These are phyloP conservation scores for Sporisorium scitamineum DNA, from an alignment of 1,284 basidiomycete genomes.

Conservation along the genomic window DNA sequence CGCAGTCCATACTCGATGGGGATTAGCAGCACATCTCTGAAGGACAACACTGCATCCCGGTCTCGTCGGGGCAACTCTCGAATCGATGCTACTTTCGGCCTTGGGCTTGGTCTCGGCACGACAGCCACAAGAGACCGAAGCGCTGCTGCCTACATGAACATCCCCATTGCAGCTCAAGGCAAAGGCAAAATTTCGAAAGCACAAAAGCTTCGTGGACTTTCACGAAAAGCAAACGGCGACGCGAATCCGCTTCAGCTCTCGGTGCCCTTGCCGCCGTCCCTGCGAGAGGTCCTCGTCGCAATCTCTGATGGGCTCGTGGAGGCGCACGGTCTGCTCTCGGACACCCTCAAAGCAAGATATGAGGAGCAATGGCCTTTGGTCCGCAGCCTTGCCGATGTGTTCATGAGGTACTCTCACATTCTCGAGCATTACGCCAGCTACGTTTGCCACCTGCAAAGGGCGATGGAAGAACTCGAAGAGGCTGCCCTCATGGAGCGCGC, in stretches of 20 bases:
- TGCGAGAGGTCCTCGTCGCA: slow-evolving; percentile 53
- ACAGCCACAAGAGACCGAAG: slow-evolving; percentile 36
- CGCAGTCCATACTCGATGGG: slow-evolving; percentile 35
- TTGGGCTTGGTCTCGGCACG: slow-evolving; percentile 50
- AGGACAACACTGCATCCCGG: background rate
- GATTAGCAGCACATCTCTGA: background rate
- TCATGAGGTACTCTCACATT: slow-evolving; percentile 56
- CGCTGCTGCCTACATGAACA: slow-evolving; percentile 25
- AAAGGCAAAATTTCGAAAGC: slow-evolving; percentile 41
- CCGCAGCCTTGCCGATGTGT: slow-evolving; percentile 61
- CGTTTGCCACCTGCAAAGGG: slow-evolving; percentile 58
- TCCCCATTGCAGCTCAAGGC: background rate
- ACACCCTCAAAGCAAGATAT: slow-evolving; percentile 59
- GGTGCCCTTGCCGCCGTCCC: slow-evolving; percentile 54
- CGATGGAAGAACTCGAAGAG: slow-evolving; percentile 61
- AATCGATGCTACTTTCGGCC: slow-evolving; percentile 22
- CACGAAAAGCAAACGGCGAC: slow-evolving; percentile 23
- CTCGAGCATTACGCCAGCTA: slow-evolving; percentile 57
- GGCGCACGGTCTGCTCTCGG: slow-evolving; percentile 54
- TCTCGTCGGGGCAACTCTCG: slow-evolving; percentile 1
- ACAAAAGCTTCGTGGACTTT: slow-evolving; percentile 36
- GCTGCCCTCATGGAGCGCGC: slow-evolving; percentile 63
- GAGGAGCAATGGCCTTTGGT: slow-evolving; percentile 65
- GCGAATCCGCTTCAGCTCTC: slow-evolving; percentile 40
- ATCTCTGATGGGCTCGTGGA: slow-evolving; percentile 56